Conservation (phyloP, 345 rosid genomes). For the Bretschneidera sinensis region DNA sequence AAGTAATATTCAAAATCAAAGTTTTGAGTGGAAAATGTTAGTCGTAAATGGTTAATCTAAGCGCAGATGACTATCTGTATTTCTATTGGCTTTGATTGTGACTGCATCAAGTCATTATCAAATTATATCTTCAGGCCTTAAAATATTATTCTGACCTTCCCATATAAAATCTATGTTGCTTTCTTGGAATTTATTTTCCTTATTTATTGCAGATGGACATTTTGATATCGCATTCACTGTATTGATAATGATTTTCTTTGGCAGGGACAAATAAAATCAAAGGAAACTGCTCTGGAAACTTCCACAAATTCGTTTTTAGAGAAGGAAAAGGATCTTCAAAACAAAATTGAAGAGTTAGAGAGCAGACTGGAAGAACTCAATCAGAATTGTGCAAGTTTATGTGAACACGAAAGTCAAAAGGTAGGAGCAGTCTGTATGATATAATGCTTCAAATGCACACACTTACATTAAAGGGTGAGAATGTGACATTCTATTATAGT, state of each 20-base stretch:
- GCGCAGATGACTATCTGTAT: no score
- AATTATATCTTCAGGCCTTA: neutral
- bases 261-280: constrained; percentile 62
- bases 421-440: constrained; percentile 24
- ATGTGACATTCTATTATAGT: neutral
- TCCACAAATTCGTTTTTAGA: constrained; percentile 45
- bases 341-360: constrained; percentile 53
- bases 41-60: no score
- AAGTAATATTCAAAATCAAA: constrained; percentile 2
- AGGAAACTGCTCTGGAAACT: constrained; percentile 57
- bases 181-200: neutral
- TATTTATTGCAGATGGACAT: neutral
- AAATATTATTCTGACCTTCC: neutral
- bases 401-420: constrained; percentile 24
- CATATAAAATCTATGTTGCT: neutral
- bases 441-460: no score
- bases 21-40: no score
- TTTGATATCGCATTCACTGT: neutral
- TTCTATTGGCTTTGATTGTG: neutral
- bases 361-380: constrained; percentile 43
- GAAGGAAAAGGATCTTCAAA: constrained; percentile 54
- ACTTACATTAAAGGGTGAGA: no score
- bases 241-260: constrained; percentile 13
- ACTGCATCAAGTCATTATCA: neutral
- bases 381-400: constrained; percentile 22